Evolutionary conservation across 1,139 yeast species (phyloP).

Genomic region (Candida sanyaensis): DNA sequence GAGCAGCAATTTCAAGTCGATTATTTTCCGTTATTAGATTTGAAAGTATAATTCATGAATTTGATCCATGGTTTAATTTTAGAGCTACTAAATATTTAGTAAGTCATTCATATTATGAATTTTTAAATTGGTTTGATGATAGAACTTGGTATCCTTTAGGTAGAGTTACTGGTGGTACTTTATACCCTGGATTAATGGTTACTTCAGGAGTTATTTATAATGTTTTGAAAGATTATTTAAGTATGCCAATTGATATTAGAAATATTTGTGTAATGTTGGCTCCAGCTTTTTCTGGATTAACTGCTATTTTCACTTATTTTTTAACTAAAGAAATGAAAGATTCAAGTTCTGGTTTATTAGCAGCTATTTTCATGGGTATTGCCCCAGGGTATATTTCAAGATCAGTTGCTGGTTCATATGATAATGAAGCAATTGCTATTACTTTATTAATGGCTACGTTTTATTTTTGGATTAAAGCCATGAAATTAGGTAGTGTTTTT

Average conservation of each 20-base stretch:
- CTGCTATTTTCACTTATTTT: constrained; percentile 90
- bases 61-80: constrained; percentile 98
- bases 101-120: constrained; percentile 80
- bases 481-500: constrained; percentile 88
- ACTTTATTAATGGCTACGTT: constrained; percentile 94
- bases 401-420: constrained; percentile 98
- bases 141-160: constrained; percentile 99
- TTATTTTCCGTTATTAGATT: constrained; percentile 79
- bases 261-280: constrained; percentile 95
- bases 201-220: constrained; percentile 91
- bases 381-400: constrained; percentile 99
- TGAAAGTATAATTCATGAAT: constrained; percentile 97
- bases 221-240: constrained; percentile 58
- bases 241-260: constrained; percentile 90
- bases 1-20: constrained; percentile 90
- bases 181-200: constrained; percentile 98
- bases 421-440: constrained; percentile 98
- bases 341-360: constrained; percentile 83
- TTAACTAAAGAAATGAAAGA: constrained; percentile 91
- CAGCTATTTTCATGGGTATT: constrained; percentile 95
- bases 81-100: constrained; percentile 93
- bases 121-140: constrained; percentile 98
- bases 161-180: constrained; percentile 97
- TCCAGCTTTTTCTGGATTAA: constrained; percentile 92
- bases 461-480: constrained; percentile 92